A percentile compares a stretch with the other conserved stretches of the same genome.
Conservation (phyloP, 257 asterid species). For the Penstemon barbatus region DNA sequence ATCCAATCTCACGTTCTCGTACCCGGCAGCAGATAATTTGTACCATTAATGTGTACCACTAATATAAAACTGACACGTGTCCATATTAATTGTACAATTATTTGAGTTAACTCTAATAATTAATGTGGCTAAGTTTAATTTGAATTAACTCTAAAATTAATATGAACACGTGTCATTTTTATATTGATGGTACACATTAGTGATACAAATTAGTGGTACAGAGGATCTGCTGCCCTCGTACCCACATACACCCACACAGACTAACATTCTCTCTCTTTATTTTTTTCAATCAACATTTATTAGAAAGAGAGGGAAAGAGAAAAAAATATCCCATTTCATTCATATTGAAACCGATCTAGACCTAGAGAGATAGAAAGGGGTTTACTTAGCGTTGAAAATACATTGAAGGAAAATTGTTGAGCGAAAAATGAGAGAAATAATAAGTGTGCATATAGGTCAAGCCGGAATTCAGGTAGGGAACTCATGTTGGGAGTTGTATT, state of each 20-base stretch:
- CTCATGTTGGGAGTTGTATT: conserved; percentile 52
- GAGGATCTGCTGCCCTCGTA: too few species aligned
- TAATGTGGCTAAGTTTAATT: too few species aligned
- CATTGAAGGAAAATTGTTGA: not conserved
- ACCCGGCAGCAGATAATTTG: too few species aligned
- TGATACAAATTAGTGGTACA: too few species aligned
- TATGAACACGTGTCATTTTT: too few species aligned
- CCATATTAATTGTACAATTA: too few species aligned
- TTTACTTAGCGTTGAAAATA: conserved; percentile 3
- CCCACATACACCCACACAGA: not conserved
- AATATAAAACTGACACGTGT: too few species aligned
- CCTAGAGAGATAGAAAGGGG: conserved; percentile 14
- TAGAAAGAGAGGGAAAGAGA: conserved; percentile 1
- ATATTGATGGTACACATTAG: too few species aligned
- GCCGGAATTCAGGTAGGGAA: conserved; percentile 51
- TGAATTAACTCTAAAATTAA: too few species aligned
- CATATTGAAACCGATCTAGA: conserved; percentile 3
- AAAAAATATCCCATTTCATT: conserved; percentile 16
- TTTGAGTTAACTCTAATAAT: too few species aligned
- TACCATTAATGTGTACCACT: too few species aligned
- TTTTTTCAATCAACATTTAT: not conserved
- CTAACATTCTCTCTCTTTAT: not conserved
- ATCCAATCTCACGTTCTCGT: conserved; percentile 32
- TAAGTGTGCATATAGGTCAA: conserved; percentile 47
- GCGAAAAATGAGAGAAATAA: conserved; percentile 40